A percentile compares a stretch with the other conserved stretches of the same genome.
phyloP scores from a whole-genome alignment of 2,329 filamentous ascomycete species.

The Huntiella savannae region DNA sequence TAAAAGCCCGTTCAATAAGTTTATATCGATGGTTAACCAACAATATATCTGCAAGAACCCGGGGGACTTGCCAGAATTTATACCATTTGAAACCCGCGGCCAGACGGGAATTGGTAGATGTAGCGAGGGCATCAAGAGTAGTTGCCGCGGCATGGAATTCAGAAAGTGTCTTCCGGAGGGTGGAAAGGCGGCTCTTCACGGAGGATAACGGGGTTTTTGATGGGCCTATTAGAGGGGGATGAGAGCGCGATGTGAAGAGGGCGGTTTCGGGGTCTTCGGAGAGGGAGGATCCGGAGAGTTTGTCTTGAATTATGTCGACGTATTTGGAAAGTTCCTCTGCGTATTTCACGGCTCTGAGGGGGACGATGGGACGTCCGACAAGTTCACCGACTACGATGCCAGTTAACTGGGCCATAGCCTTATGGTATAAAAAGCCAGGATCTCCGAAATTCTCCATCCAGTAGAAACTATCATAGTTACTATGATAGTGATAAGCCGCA shows the following conservation, averaged over 20 bases:
- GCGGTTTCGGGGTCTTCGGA: slow-evolving; percentile 10
- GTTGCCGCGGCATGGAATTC: slow-evolving; percentile 23
- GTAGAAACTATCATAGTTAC: slow-evolving; percentile 76
- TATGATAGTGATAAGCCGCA: slow-evolving; percentile 65
- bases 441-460: slow-evolving; percentile 81
- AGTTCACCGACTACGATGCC: slow-evolving; percentile 42
- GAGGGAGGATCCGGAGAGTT: slow-evolving; percentile 19
- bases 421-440: slow-evolving; percentile 44
- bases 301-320: slow-evolving; percentile 30
- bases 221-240: slow-evolving; percentile 6
- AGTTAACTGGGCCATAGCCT: slow-evolving; percentile 45
- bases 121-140: slow-evolving; percentile 27
- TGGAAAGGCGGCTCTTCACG: slow-evolving; percentile 22
- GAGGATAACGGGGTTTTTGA: slow-evolving; percentile 19
- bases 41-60: slow-evolving; percentile 42
- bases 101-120: slow-evolving; percentile 24
- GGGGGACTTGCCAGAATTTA: slow-evolving; percentile 49
- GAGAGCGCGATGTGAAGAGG: slow-evolving; percentile 17
- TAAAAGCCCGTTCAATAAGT: slow-evolving; percentile 58
- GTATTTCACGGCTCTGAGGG: slow-evolving; percentile 47
- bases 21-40: slow-evolving; percentile 68
- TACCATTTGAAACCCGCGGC: slow-evolving; percentile 53
- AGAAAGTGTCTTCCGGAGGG: slow-evolving; percentile 21
- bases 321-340: slow-evolving; percentile 34
- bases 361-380: slow-evolving; percentile 40